phyloP scores from a whole-genome alignment of 805 yeast species.

The Candida quercuum region DNA sequence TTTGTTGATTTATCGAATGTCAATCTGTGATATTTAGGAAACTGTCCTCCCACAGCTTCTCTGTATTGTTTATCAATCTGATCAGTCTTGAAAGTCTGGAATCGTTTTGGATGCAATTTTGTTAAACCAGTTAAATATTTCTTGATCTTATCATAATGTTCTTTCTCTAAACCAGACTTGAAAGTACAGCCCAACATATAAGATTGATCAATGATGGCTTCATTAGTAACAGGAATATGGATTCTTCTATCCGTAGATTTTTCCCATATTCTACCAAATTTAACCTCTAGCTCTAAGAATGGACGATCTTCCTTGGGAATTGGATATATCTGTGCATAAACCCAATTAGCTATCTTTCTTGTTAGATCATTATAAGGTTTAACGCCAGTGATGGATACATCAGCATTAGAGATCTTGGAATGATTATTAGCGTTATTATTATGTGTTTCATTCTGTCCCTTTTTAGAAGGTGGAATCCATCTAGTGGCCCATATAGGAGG shows the following conservation, averaged over 20 bases:
- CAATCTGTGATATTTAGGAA: slow-evolving; percentile 59
- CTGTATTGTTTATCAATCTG: slow-evolving; percentile 59
- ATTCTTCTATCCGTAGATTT: slow-evolving; percentile 58
- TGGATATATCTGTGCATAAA: slow-evolving; percentile 73
- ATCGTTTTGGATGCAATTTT: slow-evolving; percentile 45
- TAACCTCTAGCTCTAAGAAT: slow-evolving; percentile 67
- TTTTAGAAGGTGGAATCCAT: slow-evolving; percentile 46
- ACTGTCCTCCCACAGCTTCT: slow-evolving; percentile 57
- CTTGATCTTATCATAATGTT: slow-evolving; percentile 52
- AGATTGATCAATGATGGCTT: slow-evolving; percentile 45
- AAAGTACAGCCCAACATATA: slow-evolving; percentile 55
- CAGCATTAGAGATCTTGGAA: too few relatives aligned
- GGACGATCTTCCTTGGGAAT: slow-evolving; percentile 48
- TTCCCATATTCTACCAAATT: slow-evolving; percentile 67
- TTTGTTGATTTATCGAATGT: slow-evolving; percentile 66
- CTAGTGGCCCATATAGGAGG: slow-evolving; percentile 86
- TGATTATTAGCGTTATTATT: slow-evolving; percentile 4
- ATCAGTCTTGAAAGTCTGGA: slow-evolving; percentile 56
- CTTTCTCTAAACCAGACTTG: slow-evolving; percentile 61
- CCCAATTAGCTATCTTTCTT: slow-evolving; percentile 82
- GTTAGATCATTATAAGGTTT: slow-evolving; percentile 78
- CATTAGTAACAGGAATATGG: slow-evolving; percentile 62
- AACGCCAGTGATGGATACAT: slow-evolving; percentile 55
- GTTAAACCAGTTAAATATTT: slow-evolving; percentile 52
- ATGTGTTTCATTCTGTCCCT: slow-evolving; percentile 29